phyloP scores from a whole-genome alignment of 2,329 filamentous ascomycete genomes.

The Botrytis cinerea region DNA sequence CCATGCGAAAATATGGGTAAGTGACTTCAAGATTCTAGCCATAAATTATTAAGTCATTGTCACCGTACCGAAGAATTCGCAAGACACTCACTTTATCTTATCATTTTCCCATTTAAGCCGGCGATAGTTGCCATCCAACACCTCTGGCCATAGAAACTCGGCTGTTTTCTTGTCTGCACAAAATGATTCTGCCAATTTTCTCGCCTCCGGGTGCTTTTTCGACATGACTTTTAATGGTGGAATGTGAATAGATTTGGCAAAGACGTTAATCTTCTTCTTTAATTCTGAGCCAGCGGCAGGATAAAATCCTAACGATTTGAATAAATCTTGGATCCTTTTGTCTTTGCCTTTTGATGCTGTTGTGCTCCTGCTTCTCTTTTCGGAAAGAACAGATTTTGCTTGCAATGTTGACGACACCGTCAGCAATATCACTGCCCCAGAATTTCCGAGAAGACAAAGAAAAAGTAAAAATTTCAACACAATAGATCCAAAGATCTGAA shows the following conservation, averaged over 20 bases:
- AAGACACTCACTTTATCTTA: not conserved
- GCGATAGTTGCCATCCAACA: not conserved
- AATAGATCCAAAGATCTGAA: not conserved
- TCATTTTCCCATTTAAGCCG: not conserved
- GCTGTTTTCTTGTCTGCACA: not conserved
- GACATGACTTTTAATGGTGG: not conserved
- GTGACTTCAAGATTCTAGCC: not conserved
- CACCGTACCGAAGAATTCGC: not conserved
- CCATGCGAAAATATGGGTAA: not conserved
- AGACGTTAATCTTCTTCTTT: not conserved
- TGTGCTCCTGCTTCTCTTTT: not conserved
- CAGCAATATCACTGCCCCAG: not conserved
- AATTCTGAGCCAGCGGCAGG: not conserved
- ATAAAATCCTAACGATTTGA: not conserved
- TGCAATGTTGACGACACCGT: not conserved
- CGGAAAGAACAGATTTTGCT: not conserved
- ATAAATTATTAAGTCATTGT: not conserved
- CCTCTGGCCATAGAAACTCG: not conserved
- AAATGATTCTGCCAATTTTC: not conserved
- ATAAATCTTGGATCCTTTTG: not conserved
- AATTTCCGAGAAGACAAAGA: not conserved
- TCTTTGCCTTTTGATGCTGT: not conserved
- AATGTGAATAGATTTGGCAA: not conserved
- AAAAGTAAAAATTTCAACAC: accelerated
- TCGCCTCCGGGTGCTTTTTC: not conserved